Evolutionary conservation across 768 basidiomycete species (phyloP), one percentile per base, ranked within the genome.

Genomic region (Lactifluus volemus): DNA sequence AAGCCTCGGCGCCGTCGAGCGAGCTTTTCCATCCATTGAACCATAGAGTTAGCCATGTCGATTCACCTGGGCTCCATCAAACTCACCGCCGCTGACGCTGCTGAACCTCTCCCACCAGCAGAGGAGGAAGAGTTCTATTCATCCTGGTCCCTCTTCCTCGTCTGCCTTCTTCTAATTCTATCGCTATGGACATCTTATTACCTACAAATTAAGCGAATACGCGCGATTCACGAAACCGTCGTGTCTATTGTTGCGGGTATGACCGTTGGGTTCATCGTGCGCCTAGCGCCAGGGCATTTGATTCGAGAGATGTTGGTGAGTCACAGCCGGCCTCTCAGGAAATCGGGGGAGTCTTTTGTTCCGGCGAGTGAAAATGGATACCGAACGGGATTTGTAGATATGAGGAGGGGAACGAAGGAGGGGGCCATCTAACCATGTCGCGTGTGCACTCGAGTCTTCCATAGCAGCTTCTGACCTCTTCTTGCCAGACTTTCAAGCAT

Each of bases 161-260:
- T 93, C 67, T 92, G 92, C 77, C 73, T 92, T 63, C 85, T 99
- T 38, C 87, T 99, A 63, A 89, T 98, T 57, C 78, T 97, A 64
- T 97, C 96, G 8, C 82, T 99, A 60, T 92, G 88, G 83, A 97
- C 93, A 21, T 94, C 92, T 30, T 99, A 99, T 77, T 98, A 98
- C 70, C 84, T 99, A 4, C 95, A 98, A 79, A 92, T 98, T 70
- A 93, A 95, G 72, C 82, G 89, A 53, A 99, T 99, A 75, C 84
- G 94, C 58, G 89, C 92, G 17, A 83, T 99, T 12, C 94, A 99
- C 68, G 97, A 99, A 75, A 99, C 97, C 0, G 78, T 98, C 34
- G 90, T 99, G 19, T 89, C 95, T 21, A 93, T 98, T 65, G 84
- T 94, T 70, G 93, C 94, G 7, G 94, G 97, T 45, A 98, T 97